These are phyloP conservation scores for Aspergillus chevalieri DNA, from an alignment of 2,329 filamentous ascomycete genomes.

Conservation along the genomic window DNA sequence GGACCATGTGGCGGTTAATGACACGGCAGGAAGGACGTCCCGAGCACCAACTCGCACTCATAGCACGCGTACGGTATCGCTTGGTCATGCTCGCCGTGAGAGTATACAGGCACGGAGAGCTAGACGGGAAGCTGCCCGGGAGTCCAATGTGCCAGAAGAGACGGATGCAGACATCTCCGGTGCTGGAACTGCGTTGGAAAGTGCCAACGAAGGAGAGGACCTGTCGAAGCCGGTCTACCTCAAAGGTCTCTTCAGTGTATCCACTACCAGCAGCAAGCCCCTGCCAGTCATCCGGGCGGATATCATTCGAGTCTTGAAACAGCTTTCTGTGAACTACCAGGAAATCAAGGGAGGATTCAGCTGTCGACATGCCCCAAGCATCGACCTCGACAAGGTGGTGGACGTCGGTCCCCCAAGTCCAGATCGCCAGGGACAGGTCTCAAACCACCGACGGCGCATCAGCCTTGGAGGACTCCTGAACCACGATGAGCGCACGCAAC, in stretches of 20 bases:
- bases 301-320: slow-evolving; percentile 80
- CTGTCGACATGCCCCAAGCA: slow-evolving; percentile 82
- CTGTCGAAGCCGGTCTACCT: slow-evolving; percentile 85
- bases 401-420: slow-evolving; percentile 58
- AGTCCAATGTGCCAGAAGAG: slow-evolving; percentile 81
- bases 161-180: slow-evolving; percentile 70
- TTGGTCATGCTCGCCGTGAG: slow-evolving; percentile 82
- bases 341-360: slow-evolving; percentile 93
- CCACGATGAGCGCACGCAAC: slow-evolving; percentile 62
- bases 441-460: slow-evolving; percentile 68
- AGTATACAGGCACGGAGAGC: slow-evolving; percentile 83
- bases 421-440: slow-evolving; percentile 40
- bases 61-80: slow-evolving; percentile 72
- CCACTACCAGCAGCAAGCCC: slow-evolving; percentile 89
- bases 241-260: slow-evolving; percentile 95
- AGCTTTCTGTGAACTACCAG: slow-evolving; percentile 81
- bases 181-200: slow-evolving; percentile 47
- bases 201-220: slow-evolving; percentile 58
- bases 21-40: slow-evolving; percentile 41
- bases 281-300: slow-evolving; percentile 79
- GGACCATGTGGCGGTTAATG: slow-evolving; percentile 59
- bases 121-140: slow-evolving; percentile 63
- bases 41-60: slow-evolving; percentile 53
- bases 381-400: slow-evolving; percentile 69
- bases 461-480: slow-evolving; percentile 70